phyloP scores from a whole-genome alignment of 1,284 basidiomycete species.

The Dichomitus squalens region DNA sequence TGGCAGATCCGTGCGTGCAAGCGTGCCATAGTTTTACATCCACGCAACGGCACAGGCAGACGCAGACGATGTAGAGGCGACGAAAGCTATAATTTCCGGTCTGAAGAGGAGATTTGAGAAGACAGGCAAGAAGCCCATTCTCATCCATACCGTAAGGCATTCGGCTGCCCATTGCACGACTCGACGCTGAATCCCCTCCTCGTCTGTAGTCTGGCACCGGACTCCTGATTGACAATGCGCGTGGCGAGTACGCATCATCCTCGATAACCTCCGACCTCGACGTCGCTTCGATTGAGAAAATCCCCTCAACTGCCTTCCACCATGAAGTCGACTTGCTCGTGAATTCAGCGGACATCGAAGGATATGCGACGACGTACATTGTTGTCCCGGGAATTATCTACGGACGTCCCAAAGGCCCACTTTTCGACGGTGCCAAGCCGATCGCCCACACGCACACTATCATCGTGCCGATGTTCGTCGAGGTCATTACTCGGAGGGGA shows the following conservation, averaged over 20 bases:
- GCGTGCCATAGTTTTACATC: no score
- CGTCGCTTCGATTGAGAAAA: conserved; percentile 31
- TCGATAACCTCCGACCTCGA: conserved; percentile 38
- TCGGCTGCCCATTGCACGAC: neutral
- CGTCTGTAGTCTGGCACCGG: conserved; percentile 38
- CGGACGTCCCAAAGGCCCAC: conserved; percentile 35
- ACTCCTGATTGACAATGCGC: conserved; percentile 8
- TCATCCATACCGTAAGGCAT: conserved; percentile 49
- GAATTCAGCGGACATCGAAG: conserved; percentile 37
- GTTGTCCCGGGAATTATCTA: conserved; percentile 43
- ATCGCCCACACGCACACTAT: conserved; percentile 38
- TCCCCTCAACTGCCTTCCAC: conserved; percentile 35
- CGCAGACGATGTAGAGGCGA: conserved; percentile 32
- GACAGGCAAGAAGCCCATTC: conserved; percentile 25
- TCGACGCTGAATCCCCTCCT: neutral
- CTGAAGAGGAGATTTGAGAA: conserved; percentile 12
- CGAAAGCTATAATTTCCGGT: conserved; percentile 17
- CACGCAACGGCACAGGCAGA: conserved; percentile 35
- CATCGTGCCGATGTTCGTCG: conserved; percentile 36
- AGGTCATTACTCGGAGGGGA: conserved; percentile 32
- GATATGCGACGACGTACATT: conserved; percentile 42
- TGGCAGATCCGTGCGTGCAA: no score
- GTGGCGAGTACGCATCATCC: conserved; percentile 14
- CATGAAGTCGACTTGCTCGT: conserved; percentile 33
- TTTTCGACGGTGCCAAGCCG: conserved; percentile 35